phyloP scores from a whole-genome alignment of 2,329 filamentous ascomycete genomes.

The Sphaerulina vaccinii region DNA sequence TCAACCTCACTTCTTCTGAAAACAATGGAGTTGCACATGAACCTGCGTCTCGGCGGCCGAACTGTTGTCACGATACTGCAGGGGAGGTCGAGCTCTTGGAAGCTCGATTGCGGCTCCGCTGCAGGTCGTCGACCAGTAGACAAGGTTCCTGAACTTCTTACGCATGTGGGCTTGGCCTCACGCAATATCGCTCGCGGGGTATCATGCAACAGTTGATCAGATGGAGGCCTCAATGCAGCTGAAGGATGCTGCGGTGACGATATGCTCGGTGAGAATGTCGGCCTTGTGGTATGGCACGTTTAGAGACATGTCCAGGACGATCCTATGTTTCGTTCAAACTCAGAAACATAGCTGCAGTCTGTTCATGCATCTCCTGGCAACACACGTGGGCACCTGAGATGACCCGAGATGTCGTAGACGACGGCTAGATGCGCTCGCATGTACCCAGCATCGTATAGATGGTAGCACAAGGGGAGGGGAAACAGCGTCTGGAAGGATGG shows the following conservation, averaged over 20 bases:
- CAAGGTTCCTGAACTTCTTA: not conserved
- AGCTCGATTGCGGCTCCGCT: constrained; percentile 11
- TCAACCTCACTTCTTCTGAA: not conserved
- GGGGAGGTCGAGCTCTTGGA: constrained; percentile 10
- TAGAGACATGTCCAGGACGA: too few relatives aligned
- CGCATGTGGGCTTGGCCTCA: not conserved
- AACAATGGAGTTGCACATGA: constrained; percentile 1
- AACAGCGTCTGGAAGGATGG: constrained; percentile 4
- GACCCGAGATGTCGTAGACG: not conserved
- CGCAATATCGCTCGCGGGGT: constrained; percentile 7
- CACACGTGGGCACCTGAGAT: constrained; percentile 6
- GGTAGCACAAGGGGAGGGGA: constrained; percentile 6
- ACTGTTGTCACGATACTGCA: constrained; percentile 3
- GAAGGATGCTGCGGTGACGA: constrained; percentile 8
- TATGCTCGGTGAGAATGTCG: not conserved
- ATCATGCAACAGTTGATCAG: constrained; percentile 9
- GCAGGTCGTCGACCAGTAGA: constrained; percentile 3
- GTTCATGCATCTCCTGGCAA: not conserved
- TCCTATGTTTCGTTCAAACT: not conserved
- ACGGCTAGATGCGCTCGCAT: constrained; percentile 4
- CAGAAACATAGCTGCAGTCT: not conserved
- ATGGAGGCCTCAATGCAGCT: not conserved
- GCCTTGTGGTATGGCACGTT: not conserved
- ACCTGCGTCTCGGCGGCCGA: constrained; percentile 6
- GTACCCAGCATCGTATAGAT: constrained; percentile 1